These are phyloP conservation scores for Hymenoscyphus fructigenus DNA, from an alignment of 2,329 filamentous ascomycete genomes.

Conservation along the genomic window DNA sequence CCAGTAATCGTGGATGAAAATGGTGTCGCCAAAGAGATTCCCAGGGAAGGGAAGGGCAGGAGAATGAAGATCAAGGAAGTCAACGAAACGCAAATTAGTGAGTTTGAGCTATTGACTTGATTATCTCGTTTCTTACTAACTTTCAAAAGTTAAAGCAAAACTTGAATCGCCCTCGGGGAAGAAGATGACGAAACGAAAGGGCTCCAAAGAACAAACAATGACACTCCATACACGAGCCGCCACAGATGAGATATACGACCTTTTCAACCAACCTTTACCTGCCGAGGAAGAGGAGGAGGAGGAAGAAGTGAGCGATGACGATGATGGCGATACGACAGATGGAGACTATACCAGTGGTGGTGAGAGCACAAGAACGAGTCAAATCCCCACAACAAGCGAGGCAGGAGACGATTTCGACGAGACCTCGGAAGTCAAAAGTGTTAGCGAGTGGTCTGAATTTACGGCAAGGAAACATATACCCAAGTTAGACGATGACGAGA, in stretches of 20 bases:
- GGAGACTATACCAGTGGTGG: slow-evolving; percentile 79
- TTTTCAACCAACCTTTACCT: slow-evolving; percentile 84
- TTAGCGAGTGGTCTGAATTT: slow-evolving; percentile 89
- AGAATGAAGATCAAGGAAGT: slow-evolving; percentile 82
- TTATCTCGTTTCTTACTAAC: slow-evolving; percentile 32
- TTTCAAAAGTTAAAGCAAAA: slow-evolving; percentile 77
- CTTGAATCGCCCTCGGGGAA: slow-evolving; percentile 84
- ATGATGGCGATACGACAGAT: slow-evolving; percentile 61
- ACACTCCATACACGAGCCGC: slow-evolving; percentile 93
- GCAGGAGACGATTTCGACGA: slow-evolving; percentile 62
- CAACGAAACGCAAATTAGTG: slow-evolving; percentile 91
- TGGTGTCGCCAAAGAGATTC: slow-evolving; percentile 48
- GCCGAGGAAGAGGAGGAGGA: slow-evolving; percentile 31
- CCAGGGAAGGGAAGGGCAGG: slow-evolving; percentile 52
- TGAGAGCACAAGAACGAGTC: slow-evolving; percentile 79
- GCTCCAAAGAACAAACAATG: slow-evolving; percentile 84
- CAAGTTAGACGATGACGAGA: slow-evolving; percentile 39
- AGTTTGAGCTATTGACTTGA: slow-evolving; percentile 40
- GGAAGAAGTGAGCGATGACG: slow-evolving; percentile 50
- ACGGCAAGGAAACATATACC: slow-evolving; percentile 71
- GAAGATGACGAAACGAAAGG: slow-evolving; percentile 71
- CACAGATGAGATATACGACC: slow-evolving; percentile 95
- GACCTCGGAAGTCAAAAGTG: slow-evolving; percentile 58
- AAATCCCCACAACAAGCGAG: slow-evolving; percentile 64
- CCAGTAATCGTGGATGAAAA: slow-evolving; percentile 57